Evolutionary conservation across 2,329 filamentous ascomycete species (phyloP).

Genomic region (Paraphaeosphaeria sporulosa): DNA sequence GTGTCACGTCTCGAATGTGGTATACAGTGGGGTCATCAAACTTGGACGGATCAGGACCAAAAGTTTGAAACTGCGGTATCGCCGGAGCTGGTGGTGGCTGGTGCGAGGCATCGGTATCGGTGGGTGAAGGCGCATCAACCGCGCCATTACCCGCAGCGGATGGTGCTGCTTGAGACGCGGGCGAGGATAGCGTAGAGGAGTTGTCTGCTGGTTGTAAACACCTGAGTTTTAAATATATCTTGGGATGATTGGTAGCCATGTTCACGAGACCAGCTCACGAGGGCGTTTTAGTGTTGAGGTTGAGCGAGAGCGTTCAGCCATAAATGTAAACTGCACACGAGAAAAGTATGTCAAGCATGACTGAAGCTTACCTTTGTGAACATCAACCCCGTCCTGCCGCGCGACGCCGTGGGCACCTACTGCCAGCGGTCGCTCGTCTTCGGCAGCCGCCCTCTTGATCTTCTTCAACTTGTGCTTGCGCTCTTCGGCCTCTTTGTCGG

Average conservation of each 20-base stretch:
- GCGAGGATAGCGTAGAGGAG: constrained; percentile 50
- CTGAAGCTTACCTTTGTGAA: constrained; percentile 59
- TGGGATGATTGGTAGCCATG: not conserved
- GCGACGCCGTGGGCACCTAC: constrained; percentile 70
- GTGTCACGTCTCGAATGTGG: constrained; percentile 79
- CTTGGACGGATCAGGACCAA: constrained; percentile 90
- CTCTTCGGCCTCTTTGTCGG: constrained; percentile 57
- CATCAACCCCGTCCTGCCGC: constrained; percentile 69
- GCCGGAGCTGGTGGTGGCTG: constrained; percentile 68
- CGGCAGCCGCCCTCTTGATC: constrained; percentile 78
- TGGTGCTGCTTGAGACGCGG: constrained; percentile 53
- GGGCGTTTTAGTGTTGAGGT: not conserved
- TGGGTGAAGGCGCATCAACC: constrained; percentile 70
- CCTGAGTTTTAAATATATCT: not conserved
- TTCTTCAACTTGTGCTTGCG: constrained; percentile 58
- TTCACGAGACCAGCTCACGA: not conserved
- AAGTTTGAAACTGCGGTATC: constrained; percentile 79
- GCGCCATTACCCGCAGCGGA: constrained; percentile 61
- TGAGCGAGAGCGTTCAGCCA: not conserved
- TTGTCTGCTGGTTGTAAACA: constrained; percentile 36
- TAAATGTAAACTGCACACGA: not conserved
- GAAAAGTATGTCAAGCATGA: not conserved
- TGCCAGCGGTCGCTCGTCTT: constrained; percentile 66
- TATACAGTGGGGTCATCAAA: constrained; percentile 93
- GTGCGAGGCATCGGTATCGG: constrained; percentile 63